Conservation (phyloP, 768 basidiomycete species). For the Artomyces pyxidatus region DNA sequence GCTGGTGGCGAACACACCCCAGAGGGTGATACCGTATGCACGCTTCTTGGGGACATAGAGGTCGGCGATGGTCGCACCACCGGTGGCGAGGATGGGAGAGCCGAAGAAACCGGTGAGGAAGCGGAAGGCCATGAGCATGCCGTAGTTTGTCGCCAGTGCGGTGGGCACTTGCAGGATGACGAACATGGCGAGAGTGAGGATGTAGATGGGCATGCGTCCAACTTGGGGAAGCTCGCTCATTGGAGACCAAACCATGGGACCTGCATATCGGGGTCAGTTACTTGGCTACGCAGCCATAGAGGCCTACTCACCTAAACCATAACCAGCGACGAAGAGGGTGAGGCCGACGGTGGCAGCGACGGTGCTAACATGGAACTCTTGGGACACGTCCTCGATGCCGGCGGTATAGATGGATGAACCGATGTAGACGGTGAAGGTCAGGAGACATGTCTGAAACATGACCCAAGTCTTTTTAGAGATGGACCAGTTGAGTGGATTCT, state of each 20-base stretch:
- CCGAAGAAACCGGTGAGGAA: slow-evolving; percentile 29
- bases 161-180: slow-evolving; percentile 28
- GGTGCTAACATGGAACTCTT: slow-evolving; percentile 22
- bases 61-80: slow-evolving; percentile 23
- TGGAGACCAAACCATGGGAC: slow-evolving; percentile 25
- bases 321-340: slow-evolving; percentile 22
- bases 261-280: slow-evolving; percentile 2
- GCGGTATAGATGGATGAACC: slow-evolving; percentile 28
- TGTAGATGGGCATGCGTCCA: slow-evolving; percentile 27
- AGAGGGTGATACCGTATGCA: slow-evolving; percentile 22
- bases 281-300: background rate
- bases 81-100: slow-evolving; percentile 27
- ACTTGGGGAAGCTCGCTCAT: slow-evolving; percentile 26
- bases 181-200: slow-evolving; percentile 24
- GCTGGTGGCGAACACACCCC: slow-evolving; percentile 21
- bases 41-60: slow-evolving; percentile 19
- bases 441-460: slow-evolving; percentile 25
- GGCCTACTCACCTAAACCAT: slow-evolving; percentile 16
- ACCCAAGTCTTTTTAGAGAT: slow-evolving; percentile 22
- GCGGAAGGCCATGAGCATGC: slow-evolving; percentile 25
- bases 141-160: slow-evolving; percentile 24
- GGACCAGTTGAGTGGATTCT: slow-evolving; percentile 23
- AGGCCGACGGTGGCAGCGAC: slow-evolving; percentile 25
- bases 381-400: slow-evolving; percentile 20
- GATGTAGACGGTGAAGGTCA: slow-evolving; percentile 28